phyloP scores from a whole-genome alignment of 306 rosid genomes.

The Dryas octopetala region DNA sequence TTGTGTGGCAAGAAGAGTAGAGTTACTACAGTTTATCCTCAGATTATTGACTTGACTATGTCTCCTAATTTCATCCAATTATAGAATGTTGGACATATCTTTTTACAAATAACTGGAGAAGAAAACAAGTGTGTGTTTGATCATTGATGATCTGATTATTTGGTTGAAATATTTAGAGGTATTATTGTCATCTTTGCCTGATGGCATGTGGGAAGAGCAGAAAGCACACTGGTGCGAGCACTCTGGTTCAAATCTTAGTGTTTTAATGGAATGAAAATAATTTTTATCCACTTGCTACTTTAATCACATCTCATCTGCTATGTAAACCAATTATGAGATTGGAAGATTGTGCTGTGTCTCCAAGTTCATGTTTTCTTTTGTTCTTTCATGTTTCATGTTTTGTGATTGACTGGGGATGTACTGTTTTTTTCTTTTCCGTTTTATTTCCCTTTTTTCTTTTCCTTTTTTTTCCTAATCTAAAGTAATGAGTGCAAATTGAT shows the following conservation, averaged over 20 bases:
- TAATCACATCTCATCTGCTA: neutral
- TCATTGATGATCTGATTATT: neutral
- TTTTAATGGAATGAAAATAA: neutral
- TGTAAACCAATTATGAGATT: neutral
- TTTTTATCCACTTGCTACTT: neutral
- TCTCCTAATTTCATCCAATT: slow-evolving; percentile 73
- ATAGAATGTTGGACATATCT: slow-evolving; percentile 24
- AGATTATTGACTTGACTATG: slow-evolving; percentile 67
- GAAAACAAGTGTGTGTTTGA: neutral
- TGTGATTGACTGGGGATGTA: neutral
- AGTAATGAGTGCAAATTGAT: no score
- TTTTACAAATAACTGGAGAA: neutral
- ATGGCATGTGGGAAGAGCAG: slow-evolving; percentile 6
- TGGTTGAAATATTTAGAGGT: neutral
- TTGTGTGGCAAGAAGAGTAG: slow-evolving; percentile 53
- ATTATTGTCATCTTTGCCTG: slow-evolving; percentile 8
- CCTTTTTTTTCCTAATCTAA: no score
- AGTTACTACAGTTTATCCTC: slow-evolving; percentile 35
- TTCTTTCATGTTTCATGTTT: no score
- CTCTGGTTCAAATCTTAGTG: neutral
- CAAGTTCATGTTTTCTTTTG: neutral
- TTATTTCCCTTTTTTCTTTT: no score
- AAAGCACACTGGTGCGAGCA: neutral
- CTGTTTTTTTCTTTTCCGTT: no score
- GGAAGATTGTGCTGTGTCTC: neutral